These are phyloP conservation scores for Claviceps sp. DNA, from an alignment of 2,329 filamentous ascomycete genomes.

Conservation along the genomic window DNA sequence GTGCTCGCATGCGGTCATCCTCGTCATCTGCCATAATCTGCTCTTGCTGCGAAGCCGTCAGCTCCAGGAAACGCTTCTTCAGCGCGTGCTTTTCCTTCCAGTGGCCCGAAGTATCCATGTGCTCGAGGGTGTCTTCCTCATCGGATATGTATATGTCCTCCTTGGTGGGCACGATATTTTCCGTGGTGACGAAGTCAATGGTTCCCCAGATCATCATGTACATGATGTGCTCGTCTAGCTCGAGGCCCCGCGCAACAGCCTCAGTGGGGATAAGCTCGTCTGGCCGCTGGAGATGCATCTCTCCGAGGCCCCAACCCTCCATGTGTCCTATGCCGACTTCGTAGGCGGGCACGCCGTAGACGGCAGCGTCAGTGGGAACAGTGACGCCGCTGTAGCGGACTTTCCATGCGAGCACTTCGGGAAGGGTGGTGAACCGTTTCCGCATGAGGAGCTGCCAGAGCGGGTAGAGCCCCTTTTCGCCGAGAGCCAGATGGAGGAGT, in stretches of 20 bases:
- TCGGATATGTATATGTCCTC: conserved; percentile 40
- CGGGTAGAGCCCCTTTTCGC: conserved; percentile 40
- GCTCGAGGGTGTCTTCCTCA: conserved; percentile 23
- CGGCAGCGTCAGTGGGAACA: conserved; percentile 12
- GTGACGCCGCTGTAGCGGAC: conserved; percentile 36
- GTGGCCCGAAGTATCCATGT: conserved; percentile 21
- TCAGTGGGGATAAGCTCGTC: conserved; percentile 49
- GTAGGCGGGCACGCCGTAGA: conserved; percentile 38
- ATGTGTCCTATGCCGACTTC: conserved; percentile 39
- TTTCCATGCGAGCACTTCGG: conserved; percentile 43
- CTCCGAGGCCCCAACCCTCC: conserved; percentile 43
- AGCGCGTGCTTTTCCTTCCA: conserved; percentile 32
- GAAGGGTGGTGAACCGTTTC: conserved; percentile 31
- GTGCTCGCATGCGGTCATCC: conserved; percentile 21
- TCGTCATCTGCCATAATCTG: conserved; percentile 24
- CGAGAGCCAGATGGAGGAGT: conserved; percentile 45
- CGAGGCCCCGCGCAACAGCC: conserved; percentile 34
- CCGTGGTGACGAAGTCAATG: conserved; percentile 37
- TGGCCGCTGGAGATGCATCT: conserved; percentile 34
- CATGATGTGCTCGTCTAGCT: conserved; percentile 38
- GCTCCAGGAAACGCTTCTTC: conserved; percentile 29
- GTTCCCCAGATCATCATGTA: conserved; percentile 52
- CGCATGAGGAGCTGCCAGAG: conserved; percentile 48
- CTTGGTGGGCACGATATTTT: conserved; percentile 35
- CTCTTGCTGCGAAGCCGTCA: conserved; percentile 23